Base-by-base conservation (phyloP, 2,329 filamentous ascomycete species). In the Ophiostoma montium region DNA sequence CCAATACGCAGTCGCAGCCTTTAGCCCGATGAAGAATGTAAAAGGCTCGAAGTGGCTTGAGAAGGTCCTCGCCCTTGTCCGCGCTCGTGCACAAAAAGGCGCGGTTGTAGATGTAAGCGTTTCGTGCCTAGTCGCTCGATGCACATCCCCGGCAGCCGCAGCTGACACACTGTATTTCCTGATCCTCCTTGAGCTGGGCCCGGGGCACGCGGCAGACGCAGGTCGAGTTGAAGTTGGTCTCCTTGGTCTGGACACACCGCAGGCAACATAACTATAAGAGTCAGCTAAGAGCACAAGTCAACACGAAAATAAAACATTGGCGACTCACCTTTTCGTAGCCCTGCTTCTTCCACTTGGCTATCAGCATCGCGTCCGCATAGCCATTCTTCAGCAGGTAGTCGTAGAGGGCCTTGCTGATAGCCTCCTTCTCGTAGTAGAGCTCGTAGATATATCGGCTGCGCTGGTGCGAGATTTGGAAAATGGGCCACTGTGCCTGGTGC, bases 341-440 rank as follows among this genome's bases (percentile, higher is more conserved):
- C 61, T 94, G 85, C 71, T 98, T 98, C 78, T 98, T 98, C 92
- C 92, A 98, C 70, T 98, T 98, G 13, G 92, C 92, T 62, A 98
- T 96, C 61, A 98, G 70, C 70, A 89, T 92, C 42, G 86, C 80
- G 67, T 98, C 92, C 5, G 89, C 92, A 63, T 98, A 96, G 46
- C 82, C 82, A 62, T 98, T 95, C 76, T 98, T 98, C 52, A 98
- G 70, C 55, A 96, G 70, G 82, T 86, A 98, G 58, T 96, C 92
- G 67, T 98, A 98, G 18, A 98, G 72, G 66, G 82, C 73, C 68
- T 85, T 90, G 66, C 79, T 85, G 63, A 98, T 96, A 47, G 90
- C 90, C 67, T 95, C 86, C 68, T 95, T 95, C 65, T 94, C 84
- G 68, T 96, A 98, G 70, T 95, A 96, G 44, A 98, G 74, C 62